phyloP scores from a whole-genome alignment of 257 asterid species.

The Penstemon davidsonii region DNA sequence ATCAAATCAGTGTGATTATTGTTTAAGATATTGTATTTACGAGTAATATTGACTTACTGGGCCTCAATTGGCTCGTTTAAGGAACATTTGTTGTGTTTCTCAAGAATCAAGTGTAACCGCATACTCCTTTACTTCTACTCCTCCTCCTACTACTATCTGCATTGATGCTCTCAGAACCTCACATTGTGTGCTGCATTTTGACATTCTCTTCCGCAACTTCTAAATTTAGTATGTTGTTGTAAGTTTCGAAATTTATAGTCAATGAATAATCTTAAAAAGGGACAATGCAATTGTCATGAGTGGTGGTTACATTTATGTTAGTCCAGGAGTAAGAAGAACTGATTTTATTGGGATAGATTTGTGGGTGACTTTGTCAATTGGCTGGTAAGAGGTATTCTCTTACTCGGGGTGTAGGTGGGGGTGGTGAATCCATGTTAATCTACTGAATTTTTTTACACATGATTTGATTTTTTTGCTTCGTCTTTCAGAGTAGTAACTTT shows the following conservation, averaged over 20 bases:
- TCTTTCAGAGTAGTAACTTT: too few species aligned
- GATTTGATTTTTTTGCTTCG: too few species aligned
- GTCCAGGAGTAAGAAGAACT: neutral
- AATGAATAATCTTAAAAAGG: neutral
- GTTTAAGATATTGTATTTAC: neutral
- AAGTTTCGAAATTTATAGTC: neutral
- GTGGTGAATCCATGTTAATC: neutral
- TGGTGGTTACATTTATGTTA: neutral
- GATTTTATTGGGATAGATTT: neutral
- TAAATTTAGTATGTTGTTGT: neutral
- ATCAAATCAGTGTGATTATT: neutral
- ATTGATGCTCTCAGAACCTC: neutral
- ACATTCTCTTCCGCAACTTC: neutral
- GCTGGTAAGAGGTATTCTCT: neutral
- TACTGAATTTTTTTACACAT: neutral
- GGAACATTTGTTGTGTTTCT: neutral
- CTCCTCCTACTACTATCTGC: neutral
- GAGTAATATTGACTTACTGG: neutral
- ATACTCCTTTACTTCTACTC: neutral
- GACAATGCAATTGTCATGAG: neutral
- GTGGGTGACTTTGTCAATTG: neutral
- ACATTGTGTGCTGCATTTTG: neutral
- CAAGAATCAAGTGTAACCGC: neutral
- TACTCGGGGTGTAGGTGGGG: neutral
- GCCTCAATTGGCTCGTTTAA: neutral